Evolutionary conservation across 1,284 basidiomycete species (phyloP).

Genomic region (Ceratobasidium sp.): DNA sequence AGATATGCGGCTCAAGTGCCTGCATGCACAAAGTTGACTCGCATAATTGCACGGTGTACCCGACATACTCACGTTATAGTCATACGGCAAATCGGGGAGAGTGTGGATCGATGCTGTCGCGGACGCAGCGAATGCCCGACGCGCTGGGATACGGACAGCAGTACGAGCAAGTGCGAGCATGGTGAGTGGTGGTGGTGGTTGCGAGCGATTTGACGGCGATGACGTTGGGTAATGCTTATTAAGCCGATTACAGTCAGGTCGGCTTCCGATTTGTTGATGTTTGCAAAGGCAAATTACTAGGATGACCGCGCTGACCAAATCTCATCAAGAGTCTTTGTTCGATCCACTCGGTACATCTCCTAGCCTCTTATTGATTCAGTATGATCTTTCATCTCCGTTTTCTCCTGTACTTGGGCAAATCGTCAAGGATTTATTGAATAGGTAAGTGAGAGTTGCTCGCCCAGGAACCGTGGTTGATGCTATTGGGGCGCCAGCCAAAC

Average conservation of each 20-base stretch:
- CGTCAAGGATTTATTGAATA: conserved; percentile 7
- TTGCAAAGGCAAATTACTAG: neutral
- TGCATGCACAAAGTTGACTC: conserved; percentile 44
- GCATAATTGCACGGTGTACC: neutral
- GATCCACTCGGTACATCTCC: conserved; percentile 13
- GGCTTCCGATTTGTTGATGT: conserved; percentile 2
- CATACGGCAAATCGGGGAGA: conserved; percentile 87
- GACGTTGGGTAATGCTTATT: conserved; percentile 15
- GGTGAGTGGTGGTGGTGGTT: conserved; percentile 49
- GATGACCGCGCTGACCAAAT: conserved; percentile 2
- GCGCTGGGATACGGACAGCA: conserved; percentile 47
- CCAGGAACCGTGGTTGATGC: neutral
- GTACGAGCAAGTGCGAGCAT: conserved; percentile 60
- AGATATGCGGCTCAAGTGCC: conserved; percentile 79
- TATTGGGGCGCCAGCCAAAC: neutral
- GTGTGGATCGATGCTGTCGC: conserved; percentile 58
- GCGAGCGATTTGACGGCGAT: neutral
- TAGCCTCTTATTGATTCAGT: conserved; percentile 14
- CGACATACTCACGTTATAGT: conserved; percentile 73
- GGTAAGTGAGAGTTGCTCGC: neutral
- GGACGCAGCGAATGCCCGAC: conserved; percentile 54
- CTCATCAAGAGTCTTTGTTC: conserved; percentile 3
- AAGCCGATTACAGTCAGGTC: neutral
- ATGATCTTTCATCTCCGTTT: conserved; percentile 15
- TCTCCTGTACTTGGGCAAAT: conserved; percentile 5